Evolutionary conservation across 352 stramenopile genomes (phyloP).

Genomic region (Discostella stelligera): DNA sequence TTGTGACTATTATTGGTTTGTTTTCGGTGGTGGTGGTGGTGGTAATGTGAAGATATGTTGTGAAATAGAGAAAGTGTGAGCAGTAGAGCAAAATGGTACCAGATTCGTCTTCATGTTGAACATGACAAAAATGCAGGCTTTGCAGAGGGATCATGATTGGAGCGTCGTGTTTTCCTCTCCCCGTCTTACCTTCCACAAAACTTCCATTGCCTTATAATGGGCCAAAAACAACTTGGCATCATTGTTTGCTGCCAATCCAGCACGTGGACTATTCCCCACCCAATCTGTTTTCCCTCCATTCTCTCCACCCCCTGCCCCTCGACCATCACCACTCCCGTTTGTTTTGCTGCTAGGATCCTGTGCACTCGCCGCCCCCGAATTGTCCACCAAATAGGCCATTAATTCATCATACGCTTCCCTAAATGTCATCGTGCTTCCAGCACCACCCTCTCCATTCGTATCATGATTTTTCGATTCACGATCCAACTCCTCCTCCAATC

Average conservation of each 20-base stretch:
- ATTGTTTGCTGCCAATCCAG: conserved; percentile 74
- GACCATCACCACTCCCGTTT: background rate
- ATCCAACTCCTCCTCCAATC: conserved; percentile 65
- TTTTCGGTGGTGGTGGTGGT: background rate
- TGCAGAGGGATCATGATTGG: background rate
- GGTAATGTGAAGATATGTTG: background rate
- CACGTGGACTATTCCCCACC: conserved; percentile 71
- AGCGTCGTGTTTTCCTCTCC: background rate
- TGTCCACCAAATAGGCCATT: conserved; percentile 75
- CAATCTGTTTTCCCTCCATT: conserved; percentile 58
- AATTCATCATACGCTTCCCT: conserved; percentile 77
- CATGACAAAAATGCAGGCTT: background rate
- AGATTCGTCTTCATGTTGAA: background rate
- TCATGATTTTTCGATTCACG: conserved; percentile 53
- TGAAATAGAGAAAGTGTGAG: background rate
- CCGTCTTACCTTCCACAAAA: conserved; percentile 78
- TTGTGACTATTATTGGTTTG: conserved; percentile 51
- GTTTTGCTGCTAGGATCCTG: conserved; percentile 11
- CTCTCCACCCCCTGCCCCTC: background rate
- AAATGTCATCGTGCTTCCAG: conserved; percentile 50
- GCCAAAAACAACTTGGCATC: conserved; percentile 79
- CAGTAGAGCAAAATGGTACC: background rate
- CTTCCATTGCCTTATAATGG: conserved; percentile 72
- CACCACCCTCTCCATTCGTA: conserved; percentile 26
- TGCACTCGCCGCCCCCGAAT: conserved; percentile 50